Evolutionary conservation across 352 stramenopile species (phyloP), one percentile per base, ranked within the genome.

Genomic region (Thraustotheca clavata): DNA sequence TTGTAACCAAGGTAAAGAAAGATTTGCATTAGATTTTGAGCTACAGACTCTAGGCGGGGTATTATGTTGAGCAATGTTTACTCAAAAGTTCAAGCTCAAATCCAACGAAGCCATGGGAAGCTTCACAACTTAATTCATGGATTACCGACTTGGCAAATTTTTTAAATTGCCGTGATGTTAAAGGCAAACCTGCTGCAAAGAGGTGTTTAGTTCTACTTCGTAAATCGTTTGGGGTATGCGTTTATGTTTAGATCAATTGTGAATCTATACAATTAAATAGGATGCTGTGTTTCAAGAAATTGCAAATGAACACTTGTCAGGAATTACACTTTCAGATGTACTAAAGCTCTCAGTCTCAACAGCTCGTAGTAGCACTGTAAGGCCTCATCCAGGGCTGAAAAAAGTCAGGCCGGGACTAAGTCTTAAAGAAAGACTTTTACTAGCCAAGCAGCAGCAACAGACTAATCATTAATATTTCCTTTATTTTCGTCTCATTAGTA

Each of bases 171-270:
- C 57, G 57, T 33, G 57, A 54, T 20, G 57, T 65, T 11, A 16
- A 43, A 18, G 46, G 57, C 39, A 65, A 65, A 33, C 16, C 38
- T 33, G 57, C 38, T n/a, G 47, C 57, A 18, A 65, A 65, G 57
- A 40, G 57, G 9, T 27, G 35, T 1, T 27, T 65, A n/a, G 20
- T 35, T 20, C 39, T 50, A 14, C 57, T 65, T 20, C 57, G 57
- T 32, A 43, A 54, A n/a, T 32, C 47, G 22, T 14, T 65, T 50
- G 57, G 57, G 26, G 57, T 65, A 34, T 35, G 57, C 32, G 4
- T n/a, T 31, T 5, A 7, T 12, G 11, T 8, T 27, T 29, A 11
- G 3, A 16, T 52, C 35, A 3, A 46, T 18, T 11, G 6, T 43
- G 2, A 22, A 7, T 1, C 9, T 52, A 8, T 27, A 8, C 3